Base-by-base conservation (phyloP, 2,329 filamentous ascomycete genomes). In the Neoascochyta sp. region DNA sequence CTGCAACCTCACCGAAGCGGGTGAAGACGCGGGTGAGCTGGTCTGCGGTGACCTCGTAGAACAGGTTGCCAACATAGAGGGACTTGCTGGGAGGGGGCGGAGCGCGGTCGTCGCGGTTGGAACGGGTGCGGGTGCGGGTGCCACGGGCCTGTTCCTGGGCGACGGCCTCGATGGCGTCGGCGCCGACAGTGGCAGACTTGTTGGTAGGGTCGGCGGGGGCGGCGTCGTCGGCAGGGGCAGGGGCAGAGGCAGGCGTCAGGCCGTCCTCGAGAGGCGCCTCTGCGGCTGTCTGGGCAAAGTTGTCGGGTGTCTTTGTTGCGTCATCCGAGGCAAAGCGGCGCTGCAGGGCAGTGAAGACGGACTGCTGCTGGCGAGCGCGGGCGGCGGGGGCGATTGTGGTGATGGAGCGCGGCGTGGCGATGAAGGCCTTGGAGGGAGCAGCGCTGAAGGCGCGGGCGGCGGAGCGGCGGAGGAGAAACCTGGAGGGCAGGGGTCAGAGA, bases 41-140 rank as follows among this genome's bases (percentile, higher is more conserved):
- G 16, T 75, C 70, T 5, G 75, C 70, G 5, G 73, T 78, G 33
- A 82, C 73, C 53, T 86, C 80, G 55, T 78, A 86, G 57, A 78
- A 79, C 24, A 86, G 64, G 60, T 86, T 86, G 37, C 79, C 80
- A 41, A 86, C 54, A 50, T 81, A 86, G 34, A 86, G 47, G 6
- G 67, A 73, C 7, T 43, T 58, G 41, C 47, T 52, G 7, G 53
- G 57, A 9, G 25, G 7, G 9, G 40, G 29, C 33, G 45, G 25
- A 23, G 22, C 19, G 17, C n/a, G 21, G 7, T 14, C 9, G 9
- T 21, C 19, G 25, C 13, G 32, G 13, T 29, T 20, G 22, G 29
- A 16, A 4, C 20, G 20, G 4, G 10, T 11, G 10, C 12, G 20
- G 20, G 20, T 5, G 20, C 5, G 20, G 29, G 14, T 27, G 29